phyloP scores from a whole-genome alignment of 495 filamentous ascomycete species.

The Penicillium cataractarum region DNA sequence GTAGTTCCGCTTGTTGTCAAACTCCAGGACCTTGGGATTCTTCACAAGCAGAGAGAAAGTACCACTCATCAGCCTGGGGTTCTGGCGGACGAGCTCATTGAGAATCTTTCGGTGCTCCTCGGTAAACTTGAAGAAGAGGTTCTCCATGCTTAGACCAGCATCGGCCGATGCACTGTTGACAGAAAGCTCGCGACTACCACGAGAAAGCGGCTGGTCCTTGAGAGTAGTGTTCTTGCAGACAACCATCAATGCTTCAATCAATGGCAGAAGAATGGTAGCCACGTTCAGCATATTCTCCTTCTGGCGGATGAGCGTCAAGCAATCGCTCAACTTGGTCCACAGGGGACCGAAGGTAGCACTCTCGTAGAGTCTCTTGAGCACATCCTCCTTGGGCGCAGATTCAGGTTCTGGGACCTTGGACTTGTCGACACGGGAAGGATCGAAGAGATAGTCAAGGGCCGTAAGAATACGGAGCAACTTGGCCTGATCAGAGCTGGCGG shows the following conservation, averaged over 20 bases:
- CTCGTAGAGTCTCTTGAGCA: conserved; percentile 85
- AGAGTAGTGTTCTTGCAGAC: conserved; percentile 95
- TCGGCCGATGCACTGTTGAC: conserved; percentile 79
- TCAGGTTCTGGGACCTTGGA: conserved; percentile 58
- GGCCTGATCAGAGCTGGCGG: conserved; percentile 90
- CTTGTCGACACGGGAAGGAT: conserved; percentile 64
- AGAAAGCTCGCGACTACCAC: conserved; percentile 67
- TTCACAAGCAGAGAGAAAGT: conserved; percentile 94
- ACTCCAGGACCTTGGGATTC: conserved; percentile 98
- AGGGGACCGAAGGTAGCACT: conserved; percentile 85
- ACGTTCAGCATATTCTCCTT: conserved; percentile 96
- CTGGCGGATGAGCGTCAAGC: conserved; percentile 82
- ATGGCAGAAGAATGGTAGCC: conserved; percentile 88
- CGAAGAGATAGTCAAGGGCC: conserved; percentile 94
- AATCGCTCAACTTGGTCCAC: conserved; percentile 94
- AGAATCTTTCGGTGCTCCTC: conserved; percentile 98
- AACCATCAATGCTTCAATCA: conserved; percentile 97
- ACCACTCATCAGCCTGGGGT: conserved; percentile 96
- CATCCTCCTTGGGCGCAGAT: conserved; percentile 65
- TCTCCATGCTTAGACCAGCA: conserved; percentile 70
- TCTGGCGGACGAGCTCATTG: conserved; percentile 95
- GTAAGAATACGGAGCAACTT: conserved; percentile 93
- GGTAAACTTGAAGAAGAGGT: conserved; percentile 96
- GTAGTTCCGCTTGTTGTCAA: conserved; percentile 99
- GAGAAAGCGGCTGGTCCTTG: conserved; percentile 65